Evolutionary conservation across 495 filamentous ascomycete genomes (phyloP).

Genomic region (Tricharina praecox): DNA sequence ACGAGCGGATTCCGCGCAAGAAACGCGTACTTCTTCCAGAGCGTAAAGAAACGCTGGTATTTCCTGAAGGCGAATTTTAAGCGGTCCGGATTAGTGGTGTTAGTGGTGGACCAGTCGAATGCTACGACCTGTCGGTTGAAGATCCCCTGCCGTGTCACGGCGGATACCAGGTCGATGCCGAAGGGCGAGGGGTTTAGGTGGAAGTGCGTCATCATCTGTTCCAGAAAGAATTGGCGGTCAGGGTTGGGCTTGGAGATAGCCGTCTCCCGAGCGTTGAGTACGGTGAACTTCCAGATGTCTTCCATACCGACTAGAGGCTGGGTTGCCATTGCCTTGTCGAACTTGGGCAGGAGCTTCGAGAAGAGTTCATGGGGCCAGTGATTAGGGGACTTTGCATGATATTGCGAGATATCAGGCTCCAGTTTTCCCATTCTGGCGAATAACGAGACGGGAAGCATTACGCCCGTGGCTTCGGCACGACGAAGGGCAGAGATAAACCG

Average conservation of each 20-base stretch:
- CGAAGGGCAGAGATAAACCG: background rate
- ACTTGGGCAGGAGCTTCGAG: no score
- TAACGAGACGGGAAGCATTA: background rate
- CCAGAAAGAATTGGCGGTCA: background rate
- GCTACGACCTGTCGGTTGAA: background rate
- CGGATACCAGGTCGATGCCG: background rate
- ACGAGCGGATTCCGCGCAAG: background rate
- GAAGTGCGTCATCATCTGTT: background rate
- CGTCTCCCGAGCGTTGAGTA: background rate
- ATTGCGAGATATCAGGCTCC: no score
- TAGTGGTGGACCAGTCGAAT: background rate
- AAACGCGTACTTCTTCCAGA: background rate
- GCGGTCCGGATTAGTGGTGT: background rate
- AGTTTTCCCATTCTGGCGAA: no score
- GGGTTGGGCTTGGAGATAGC: background rate
- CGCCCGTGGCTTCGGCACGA: background rate
- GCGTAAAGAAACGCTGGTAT: background rate
- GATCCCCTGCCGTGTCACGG: background rate
- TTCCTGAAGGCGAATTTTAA: background rate
- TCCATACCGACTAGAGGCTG: no score
- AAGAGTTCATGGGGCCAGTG: no score
- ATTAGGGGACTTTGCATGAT: no score
- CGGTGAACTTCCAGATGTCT: background rate
- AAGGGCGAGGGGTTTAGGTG: background rate
- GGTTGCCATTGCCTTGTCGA: no score